Base-by-base conservation (phyloP, 495 filamentous ascomycete species). In the Gamarada debralockiae region DNA sequence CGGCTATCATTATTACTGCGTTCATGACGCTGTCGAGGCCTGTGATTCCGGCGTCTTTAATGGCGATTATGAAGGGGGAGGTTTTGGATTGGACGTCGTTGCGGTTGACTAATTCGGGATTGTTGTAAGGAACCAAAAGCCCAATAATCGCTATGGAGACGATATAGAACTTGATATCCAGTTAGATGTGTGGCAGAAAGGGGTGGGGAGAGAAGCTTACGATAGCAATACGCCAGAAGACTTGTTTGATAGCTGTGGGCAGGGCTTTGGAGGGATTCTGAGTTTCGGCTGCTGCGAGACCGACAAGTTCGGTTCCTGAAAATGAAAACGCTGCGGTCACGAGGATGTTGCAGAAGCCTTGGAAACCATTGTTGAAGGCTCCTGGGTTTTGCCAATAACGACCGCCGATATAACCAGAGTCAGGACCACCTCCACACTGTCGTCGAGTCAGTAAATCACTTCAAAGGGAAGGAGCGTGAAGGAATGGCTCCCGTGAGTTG, bases 271-370 rank as follows among this genome's bases (percentile, higher is more conserved):
- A 82, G 5, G 90, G 90, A 64, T 95, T 95, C 2, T 82, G 81
- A 2, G 89, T 90, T 63, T 96, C 90, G 31, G 90, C 90, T 33
- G 90, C 90, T 20, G 90, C 90, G 22, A 96, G 79, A 49, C 90
- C 92, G 42, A 96, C 91, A 9, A 97, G 72, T 64, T 97, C 92
- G 8, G 90, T 97, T 46, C 92, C 92, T 3, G 90, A 80, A 58
- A 95, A 97, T 50, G 92, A 84, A 62, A 97, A 96, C 21, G 91
- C 89, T 1, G 92, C 90, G 15, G 88, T 93, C 56, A 96, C 89
- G 56, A 97, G 92, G 55, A 95, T 88, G 61, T 84, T 87, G 76
- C 91, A 96, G 22, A 97, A 78, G 37, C 92, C 92, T 65, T 95
- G 93, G 79, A 96, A 96, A 33, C 92, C 91, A 65, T 95, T 80